These are phyloP conservation scores for Suhomyces choctaworum DNA, from an alignment of 1,139 yeast species.

Conservation along the genomic window DNA sequence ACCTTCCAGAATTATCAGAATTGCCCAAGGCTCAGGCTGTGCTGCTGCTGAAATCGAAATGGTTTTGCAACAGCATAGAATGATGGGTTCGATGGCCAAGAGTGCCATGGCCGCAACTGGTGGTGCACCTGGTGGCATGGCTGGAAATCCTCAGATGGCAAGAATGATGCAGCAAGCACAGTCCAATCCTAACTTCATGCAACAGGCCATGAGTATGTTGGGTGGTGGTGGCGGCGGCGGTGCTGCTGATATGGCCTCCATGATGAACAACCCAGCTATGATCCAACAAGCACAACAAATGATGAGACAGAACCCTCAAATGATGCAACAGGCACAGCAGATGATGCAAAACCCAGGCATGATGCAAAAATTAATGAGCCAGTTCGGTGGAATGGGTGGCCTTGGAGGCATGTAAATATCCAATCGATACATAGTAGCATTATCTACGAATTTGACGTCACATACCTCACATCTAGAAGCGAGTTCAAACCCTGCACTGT, in stretches of 20 bases:
- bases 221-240: slow-evolving; percentile 44
- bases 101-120: slow-evolving; percentile 55
- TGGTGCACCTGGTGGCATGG: slow-evolving; percentile 31
- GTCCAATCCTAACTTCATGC: slow-evolving; percentile 54
- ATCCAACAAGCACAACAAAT: slow-evolving; percentile 49
- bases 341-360: slow-evolving; percentile 57
- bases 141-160: slow-evolving; percentile 21
- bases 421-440: neutral
- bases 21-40: slow-evolving; percentile 96
- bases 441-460: neutral
- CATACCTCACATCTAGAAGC: too few relatives aligned
- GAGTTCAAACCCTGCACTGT: too few relatives aligned
- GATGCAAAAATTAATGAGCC: slow-evolving; percentile 80
- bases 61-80: slow-evolving; percentile 85
- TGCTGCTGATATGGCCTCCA: slow-evolving; percentile 35
- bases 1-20: slow-evolving; percentile 84
- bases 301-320: slow-evolving; percentile 71
- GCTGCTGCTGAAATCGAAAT: slow-evolving; percentile 91
- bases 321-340: slow-evolving; percentile 62
- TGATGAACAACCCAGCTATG: slow-evolving; percentile 39
- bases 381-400: slow-evolving; percentile 52
- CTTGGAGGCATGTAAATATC: slow-evolving; percentile 15
- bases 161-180: slow-evolving; percentile 45
- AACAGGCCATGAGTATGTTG: slow-evolving; percentile 41
- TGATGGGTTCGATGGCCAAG: slow-evolving; percentile 94